A percentile compares a stretch with the other conserved stretches of the same genome.
These are phyloP conservation scores for Sicyos edulis DNA, from an alignment of 306 rosid species.

Conservation along the genomic window DNA sequence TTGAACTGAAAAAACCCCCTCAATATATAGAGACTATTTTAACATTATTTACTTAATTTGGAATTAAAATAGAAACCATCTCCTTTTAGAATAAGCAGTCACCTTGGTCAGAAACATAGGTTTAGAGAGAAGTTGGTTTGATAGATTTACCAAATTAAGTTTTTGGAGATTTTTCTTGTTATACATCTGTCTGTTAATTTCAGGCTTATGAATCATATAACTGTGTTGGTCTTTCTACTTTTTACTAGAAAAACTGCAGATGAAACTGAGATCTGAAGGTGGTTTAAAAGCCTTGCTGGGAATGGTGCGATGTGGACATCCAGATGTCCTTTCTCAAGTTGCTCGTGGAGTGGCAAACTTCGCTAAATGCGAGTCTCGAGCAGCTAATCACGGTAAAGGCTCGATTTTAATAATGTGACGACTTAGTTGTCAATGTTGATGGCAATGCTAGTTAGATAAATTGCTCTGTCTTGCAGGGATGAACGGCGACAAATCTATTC, in stretches of 20 bases:
- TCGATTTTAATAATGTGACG: slow-evolving; percentile 6
- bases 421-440: background rate
- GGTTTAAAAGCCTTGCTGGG: slow-evolving; percentile 92
- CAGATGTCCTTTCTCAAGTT: slow-evolving; percentile 96
- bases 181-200: background rate
- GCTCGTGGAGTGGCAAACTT: slow-evolving; percentile 97
- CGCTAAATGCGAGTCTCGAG: slow-evolving; percentile 97
- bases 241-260: slow-evolving; percentile 64
- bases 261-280: slow-evolving; percentile 78
- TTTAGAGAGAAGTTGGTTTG: background rate
- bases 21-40: background rate
- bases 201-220: slow-evolving; percentile 13
- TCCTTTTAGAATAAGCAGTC: background rate
- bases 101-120: background rate
- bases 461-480: slow-evolving; percentile 38
- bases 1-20: background rate
- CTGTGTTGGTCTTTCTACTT: slow-evolving; percentile 16
- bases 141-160: background rate
- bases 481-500: slow-evolving; percentile 62
- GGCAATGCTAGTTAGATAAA: background rate
- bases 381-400: slow-evolving; percentile 66
- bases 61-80: background rate
- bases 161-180: background rate
- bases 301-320: slow-evolving; percentile 93
- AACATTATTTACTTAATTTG: background rate